Base-by-base conservation (phyloP, 2,329 filamentous ascomycete species). In the Penicillium glabrum region DNA sequence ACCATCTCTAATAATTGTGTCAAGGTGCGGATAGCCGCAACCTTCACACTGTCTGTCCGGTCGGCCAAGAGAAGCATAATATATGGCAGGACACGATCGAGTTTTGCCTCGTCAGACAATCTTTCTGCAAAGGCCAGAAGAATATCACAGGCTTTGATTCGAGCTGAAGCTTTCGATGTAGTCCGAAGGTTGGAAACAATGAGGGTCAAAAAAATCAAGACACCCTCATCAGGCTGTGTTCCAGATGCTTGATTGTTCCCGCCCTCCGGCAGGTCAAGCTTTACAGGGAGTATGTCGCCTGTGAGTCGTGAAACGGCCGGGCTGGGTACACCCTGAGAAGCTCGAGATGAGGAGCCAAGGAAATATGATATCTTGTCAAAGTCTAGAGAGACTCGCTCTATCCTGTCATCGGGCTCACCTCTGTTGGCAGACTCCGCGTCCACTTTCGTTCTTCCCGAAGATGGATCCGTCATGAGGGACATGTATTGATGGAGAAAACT, bases 321-420 rank as follows among this genome's bases (percentile, higher is more conserved):
- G 39, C 69, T 69, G 16, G 71, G 73, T 46, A 65, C 66, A 55
- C 70, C 37, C 9, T 67, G 68, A 31, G 74, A 68, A 46, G 77
- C 75, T 41, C 81, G 81, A 44, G 86, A 80, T 27, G 85, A 83
- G 59, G 91, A 91, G 14, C 91, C 93, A 1, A 99, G 82, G 56
- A 96, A 96, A 70, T 96, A 96, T 0, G 93, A 92, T 51, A 99
- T 96, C 73, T 98, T 99, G 73, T 99, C 95, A 75, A 97, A 98
- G 69, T 99, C 95, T 65, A 90, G 86, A 69, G 90, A 98, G 1
- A 99, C 88, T 44, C 92, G 86, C 67, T 98, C 91, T 68, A 99
- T 98, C 43, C 95, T 86, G 63, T 97, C 92, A 73, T 99, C 95
- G 1, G 92, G 87, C 73, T 97, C 92, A 58, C 89, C 89, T 51